Conservation (phyloP, 805 yeast species). For the Lipomyces japonicus region DNA sequence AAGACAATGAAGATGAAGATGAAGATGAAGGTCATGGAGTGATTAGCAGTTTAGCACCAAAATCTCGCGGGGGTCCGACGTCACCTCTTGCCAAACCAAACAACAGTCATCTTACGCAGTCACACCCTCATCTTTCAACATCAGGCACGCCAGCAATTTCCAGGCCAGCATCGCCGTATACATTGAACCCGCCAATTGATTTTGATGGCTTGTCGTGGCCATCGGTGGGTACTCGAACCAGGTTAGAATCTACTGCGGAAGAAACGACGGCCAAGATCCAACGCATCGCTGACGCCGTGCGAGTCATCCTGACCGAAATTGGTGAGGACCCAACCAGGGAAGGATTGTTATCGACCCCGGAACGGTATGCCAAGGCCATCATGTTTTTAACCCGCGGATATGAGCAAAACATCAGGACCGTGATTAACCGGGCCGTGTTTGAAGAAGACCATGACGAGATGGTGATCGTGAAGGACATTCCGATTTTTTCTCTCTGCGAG, state of each 20-base stretch:
- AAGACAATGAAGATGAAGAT: conserved; percentile 17
- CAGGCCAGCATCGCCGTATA: conserved; percentile 77
- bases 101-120: conserved; percentile 8
- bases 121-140: conserved; percentile 15
- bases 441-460: conserved; percentile 98
- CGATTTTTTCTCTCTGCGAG: conserved; percentile 87
- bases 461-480: conserved; percentile 96
- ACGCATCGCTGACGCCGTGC: conserved; percentile 82
- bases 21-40: neutral
- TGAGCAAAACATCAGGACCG: conserved; percentile 88
- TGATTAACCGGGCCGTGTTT: conserved; percentile 89
- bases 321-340: conserved; percentile 90
- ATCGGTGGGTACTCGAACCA: conserved; percentile 70
- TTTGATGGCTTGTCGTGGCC: conserved; percentile 95
- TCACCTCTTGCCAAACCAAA: conserved; percentile 4
- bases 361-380: conserved; percentile 95
- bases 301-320: conserved; percentile 63
- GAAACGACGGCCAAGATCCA: conserved; percentile 63
- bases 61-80: neutral
- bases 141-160: conserved; percentile 59
- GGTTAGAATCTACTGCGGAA: conserved; percentile 66
- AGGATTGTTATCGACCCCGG: conserved; percentile 91
- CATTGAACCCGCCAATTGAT: conserved; percentile 80
- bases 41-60: neutral
- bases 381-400: conserved; percentile 93